Conservation (phyloP, 345 rosid genomes). For the Hypericum androsaemum region DNA sequence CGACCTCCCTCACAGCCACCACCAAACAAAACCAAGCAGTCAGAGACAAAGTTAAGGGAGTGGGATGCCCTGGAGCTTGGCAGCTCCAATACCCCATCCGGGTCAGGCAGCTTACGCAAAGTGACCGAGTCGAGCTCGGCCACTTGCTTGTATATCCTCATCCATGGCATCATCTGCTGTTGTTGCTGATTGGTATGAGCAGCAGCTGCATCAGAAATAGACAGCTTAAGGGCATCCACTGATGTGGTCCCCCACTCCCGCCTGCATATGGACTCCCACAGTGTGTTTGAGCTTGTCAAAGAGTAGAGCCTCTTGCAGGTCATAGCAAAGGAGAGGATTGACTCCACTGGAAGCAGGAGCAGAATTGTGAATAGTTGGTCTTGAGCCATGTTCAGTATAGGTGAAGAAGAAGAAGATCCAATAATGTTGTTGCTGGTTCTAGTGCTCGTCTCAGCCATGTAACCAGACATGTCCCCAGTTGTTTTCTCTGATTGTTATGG, state of each 20-base stretch:
- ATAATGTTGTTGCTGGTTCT: constrained; percentile 5
- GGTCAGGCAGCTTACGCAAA: constrained; percentile 44
- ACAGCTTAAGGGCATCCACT: constrained; percentile 51
- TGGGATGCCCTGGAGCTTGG: constrained; percentile 90
- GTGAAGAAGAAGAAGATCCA: background rate
- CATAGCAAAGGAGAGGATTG: constrained; percentile 56
- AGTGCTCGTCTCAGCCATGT: constrained; percentile 30
- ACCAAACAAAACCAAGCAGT: constrained; percentile 78
- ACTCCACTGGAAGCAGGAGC: constrained; percentile 68
- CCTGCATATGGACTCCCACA: constrained; percentile 71
- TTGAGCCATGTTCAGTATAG: constrained; percentile 30
- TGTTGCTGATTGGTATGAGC: no score
- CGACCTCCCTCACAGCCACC: constrained; percentile 98
- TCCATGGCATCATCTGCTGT: constrained; percentile 51
- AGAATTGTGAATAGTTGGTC: constrained; percentile 73
- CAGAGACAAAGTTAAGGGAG: constrained; percentile 78
- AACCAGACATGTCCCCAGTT: no score
- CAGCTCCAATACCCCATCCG: constrained; percentile 24
- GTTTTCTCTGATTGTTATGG: no score
- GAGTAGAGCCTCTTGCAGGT: constrained; percentile 60
- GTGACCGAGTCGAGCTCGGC: constrained; percentile 46
- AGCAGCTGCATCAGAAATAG: no score
- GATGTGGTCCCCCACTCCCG: constrained; percentile 63
- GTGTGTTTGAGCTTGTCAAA: constrained; percentile 39
- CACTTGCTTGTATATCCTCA: constrained; percentile 49